Evolutionary conservation across 2,329 filamentous ascomycete species (phyloP), one percentile per base, ranked within the genome.

Genomic region (Coniochaeta ligniaria): DNA sequence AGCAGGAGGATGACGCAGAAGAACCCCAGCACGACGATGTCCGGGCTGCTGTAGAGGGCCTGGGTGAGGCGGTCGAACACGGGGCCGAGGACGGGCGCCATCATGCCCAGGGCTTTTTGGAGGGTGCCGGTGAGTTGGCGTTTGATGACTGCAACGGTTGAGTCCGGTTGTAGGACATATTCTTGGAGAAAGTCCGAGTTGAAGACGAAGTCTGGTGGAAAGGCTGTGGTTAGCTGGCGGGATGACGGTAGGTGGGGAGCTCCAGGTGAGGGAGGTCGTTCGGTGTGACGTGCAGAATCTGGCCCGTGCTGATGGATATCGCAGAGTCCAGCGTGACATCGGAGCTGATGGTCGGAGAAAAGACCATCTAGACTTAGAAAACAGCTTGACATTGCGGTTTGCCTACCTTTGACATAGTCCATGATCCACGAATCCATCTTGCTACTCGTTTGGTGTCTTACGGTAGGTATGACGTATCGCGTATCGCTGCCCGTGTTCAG

Each of bases 1-100:
- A 86, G 66, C 52, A 88, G 74, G 4, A 90, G 76, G 9, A 87
- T 68, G 16, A 79, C 76, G 58, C 88, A 74, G 11, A 82, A 77
- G 55, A 81, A 73, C 60, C 80, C 71, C 14, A 78, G 69, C 8
- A 78, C 69, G 16, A 78, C 74, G 22, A 78, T 35, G 69, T 78
- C 76, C 26, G 78, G 76, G 22, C 74, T 73, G 60, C 75, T 69
- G 63, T 74, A 70, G 20, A 75, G 63, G 31, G 72, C 66, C 38
- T 74, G 67, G 55, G 73, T 70, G 14, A 73, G 66, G 57, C 74
- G 74, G 68, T 81, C 76, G 59, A 79, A 62, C 16, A 79, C 58
- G 5, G 80, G 78, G 59, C 73, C 70, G 28, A 82, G 56, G 60
- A 80, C 59, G 4, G 81, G 80, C 7, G 71, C 68, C 14, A 78